Evolutionary conservation across 2,329 filamentous ascomycete genomes (phyloP), one percentile per base, ranked within the genome.

Genomic region (Microsporum canis): DNA sequence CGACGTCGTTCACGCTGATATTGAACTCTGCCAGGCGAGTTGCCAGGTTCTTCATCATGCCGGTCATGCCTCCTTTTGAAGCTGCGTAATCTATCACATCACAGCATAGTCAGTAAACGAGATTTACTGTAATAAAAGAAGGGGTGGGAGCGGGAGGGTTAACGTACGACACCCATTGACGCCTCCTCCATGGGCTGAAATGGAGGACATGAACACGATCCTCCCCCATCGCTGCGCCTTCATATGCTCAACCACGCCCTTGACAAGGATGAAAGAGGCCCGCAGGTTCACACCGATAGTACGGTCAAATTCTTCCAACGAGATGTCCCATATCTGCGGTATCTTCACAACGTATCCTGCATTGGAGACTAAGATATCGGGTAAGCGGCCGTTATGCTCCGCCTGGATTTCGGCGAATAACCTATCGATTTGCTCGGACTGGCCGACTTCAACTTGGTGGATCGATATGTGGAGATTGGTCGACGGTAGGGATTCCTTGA

Each of bases 1-100:
- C 82, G n/a, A 87, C 82, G 64, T 86, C 84, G 62, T 87, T 87
- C 61, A 86, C 82, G 12, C 83, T 84, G 65, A 87, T 84, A 36
- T 84, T 83, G 65, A 78, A 78, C 60, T 79, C 77, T 1, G 82
- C 84, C 27, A 86, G 77, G 53, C 82, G 81, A 0, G 76, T 78
- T 0, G 84, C 79, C 34, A 87, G 75, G 64, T 86, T 87, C 68
- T 80, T 82, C 81, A 86, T 85, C 80, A 87, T 82, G 2, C 82
- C 81, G 3, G 80, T 82, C 63, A 87, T 70, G 1, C 84, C 84
- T 5, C 80, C 83, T 70, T 86, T 85, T 33, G 80, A 82, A 2
- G 83, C 82, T 3, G 82, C 82, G 62, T 84, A 76, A 55, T 76
- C 73, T 76, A 34, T 55, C 55, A 27, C 8, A 1, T 10, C 7